Conservation (phyloP, 2,329 filamentous ascomycete genomes). For the Ramichloridium luteum region DNA sequence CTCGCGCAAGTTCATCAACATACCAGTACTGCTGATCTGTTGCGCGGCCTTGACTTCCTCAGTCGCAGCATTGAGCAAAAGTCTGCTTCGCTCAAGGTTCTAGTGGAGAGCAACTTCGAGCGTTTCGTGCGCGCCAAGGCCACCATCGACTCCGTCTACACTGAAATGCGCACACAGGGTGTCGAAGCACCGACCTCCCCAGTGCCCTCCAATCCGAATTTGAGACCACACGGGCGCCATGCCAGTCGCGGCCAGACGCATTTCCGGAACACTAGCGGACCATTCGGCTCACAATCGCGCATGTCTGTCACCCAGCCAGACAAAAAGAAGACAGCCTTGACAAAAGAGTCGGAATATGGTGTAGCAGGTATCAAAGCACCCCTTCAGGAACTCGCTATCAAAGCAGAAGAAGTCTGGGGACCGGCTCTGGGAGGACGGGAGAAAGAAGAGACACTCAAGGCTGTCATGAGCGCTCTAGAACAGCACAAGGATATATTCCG, state of each 20-base stretch:
- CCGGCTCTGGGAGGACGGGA: constrained; percentile 83
- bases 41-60: constrained; percentile 72
- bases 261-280: constrained; percentile 26
- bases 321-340: constrained; percentile 75
- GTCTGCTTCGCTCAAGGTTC: constrained; percentile 85
- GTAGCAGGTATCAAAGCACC: constrained; percentile 79
- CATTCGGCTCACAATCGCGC: constrained; percentile 28
- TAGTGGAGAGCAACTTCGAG: constrained; percentile 97
- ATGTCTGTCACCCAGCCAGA: constrained; percentile 30
- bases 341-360: constrained; percentile 87
- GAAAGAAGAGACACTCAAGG: constrained; percentile 76
- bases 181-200: constrained; percentile 14
- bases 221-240: constrained; percentile 49
- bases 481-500: constrained; percentile 73
- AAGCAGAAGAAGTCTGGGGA: constrained; percentile 95
- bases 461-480: constrained; percentile 62
- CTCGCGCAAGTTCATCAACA: constrained; percentile 81
- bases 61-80: constrained; percentile 94
- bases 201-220: constrained; percentile 18
- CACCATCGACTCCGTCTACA: constrained; percentile 97
- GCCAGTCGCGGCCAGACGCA: constrained; percentile 48
- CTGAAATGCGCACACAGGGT: constrained; percentile 77
- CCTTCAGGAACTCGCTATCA: constrained; percentile 77
- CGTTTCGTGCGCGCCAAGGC: constrained; percentile 94
- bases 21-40: constrained; percentile 68